These are phyloP conservation scores for Trichomonas vaginalis DNA, from an alignment of 208 protist genomes.

Conservation along the genomic window DNA sequence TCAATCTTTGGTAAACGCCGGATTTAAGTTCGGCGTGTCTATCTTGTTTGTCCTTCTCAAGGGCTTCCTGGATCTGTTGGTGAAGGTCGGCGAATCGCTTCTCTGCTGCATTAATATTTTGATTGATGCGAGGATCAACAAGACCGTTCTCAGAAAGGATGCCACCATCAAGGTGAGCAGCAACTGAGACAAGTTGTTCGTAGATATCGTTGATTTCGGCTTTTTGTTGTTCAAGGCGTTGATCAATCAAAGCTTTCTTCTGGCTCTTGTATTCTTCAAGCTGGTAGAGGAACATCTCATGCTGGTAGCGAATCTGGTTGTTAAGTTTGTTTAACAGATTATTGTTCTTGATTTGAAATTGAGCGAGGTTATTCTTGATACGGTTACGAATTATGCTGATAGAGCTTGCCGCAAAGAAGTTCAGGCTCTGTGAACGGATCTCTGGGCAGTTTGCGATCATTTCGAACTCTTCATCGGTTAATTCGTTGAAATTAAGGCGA, in stretches of 20 bases:
- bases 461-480: background rate
- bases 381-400: background rate
- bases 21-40: background rate
- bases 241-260: background rate
- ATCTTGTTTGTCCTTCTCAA: background rate
- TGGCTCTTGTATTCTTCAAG: background rate
- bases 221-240: background rate
- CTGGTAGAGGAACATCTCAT: background rate
- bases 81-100: background rate
- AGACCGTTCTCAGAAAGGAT: background rate
- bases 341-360: background rate
- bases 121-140: background rate
- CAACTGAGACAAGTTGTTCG: background rate
- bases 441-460: background rate
- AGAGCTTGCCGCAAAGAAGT: background rate
- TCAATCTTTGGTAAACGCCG: background rate
- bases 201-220: background rate
- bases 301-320: background rate
- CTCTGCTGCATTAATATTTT: background rate
- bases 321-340: background rate
- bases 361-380: background rate
- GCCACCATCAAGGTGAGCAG: background rate
- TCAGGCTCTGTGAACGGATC: background rate
- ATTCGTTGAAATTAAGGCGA: background rate
- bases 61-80: background rate